A percentile compares a stretch with the other conserved stretches of the same genome.
These are phyloP conservation scores for Jaenimonas drosophilae DNA, from an alignment of 208 protist genomes.

Conservation along the genomic window DNA sequence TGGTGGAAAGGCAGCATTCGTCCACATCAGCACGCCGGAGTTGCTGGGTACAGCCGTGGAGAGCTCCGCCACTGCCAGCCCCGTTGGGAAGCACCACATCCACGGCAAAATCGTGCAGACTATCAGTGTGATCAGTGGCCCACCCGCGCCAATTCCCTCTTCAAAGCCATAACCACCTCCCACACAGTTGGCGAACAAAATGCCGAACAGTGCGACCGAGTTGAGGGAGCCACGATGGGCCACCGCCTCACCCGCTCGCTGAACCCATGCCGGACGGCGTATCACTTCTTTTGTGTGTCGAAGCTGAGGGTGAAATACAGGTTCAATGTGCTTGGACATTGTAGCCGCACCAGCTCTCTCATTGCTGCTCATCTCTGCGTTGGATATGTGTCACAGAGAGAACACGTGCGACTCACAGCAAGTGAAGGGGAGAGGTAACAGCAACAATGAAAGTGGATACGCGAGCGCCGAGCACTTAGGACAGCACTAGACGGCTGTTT, in stretches of 20 bases:
- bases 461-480: no score
- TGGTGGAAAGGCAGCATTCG: slow-evolving; percentile 65
- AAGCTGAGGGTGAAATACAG: slow-evolving; percentile 71
- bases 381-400: no score
- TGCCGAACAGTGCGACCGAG: slow-evolving; percentile 44
- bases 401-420: no score
- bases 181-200: slow-evolving; percentile 74
- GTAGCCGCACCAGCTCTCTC: neutral
- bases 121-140: slow-evolving; percentile 72
- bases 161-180: slow-evolving; percentile 83
- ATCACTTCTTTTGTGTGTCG: slow-evolving; percentile 70
- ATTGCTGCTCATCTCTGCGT: neutral
- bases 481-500: no score
- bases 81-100: slow-evolving; percentile 74
- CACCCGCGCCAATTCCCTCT: slow-evolving; percentile 61
- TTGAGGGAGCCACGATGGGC: slow-evolving; percentile 66
- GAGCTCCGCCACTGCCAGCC: slow-evolving; percentile 69
- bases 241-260: slow-evolving; percentile 51
- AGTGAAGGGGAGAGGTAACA: no score
- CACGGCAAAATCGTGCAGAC: slow-evolving; percentile 64
- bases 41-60: slow-evolving; percentile 78
- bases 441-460: no score
- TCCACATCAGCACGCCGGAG: slow-evolving; percentile 83
- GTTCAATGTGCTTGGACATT: slow-evolving; percentile 4
- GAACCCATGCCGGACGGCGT: slow-evolving; percentile 62